Conservation (phyloP, 2,329 filamentous ascomycete species). For the Cordyceps cicadae region DNA sequence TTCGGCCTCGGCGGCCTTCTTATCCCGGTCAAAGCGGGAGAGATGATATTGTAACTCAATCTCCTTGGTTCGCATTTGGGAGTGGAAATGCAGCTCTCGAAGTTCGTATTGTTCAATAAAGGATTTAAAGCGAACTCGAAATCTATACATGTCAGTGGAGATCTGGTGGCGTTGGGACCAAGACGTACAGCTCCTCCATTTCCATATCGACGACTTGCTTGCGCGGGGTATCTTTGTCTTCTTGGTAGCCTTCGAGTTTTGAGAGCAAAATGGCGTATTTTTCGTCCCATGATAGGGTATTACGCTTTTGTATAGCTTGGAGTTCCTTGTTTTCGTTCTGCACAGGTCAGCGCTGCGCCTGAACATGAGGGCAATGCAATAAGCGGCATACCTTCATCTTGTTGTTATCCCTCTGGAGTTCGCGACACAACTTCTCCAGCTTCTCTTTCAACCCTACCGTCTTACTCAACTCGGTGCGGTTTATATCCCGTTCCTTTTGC, state of each 20-base stretch:
- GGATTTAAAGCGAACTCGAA: constrained; percentile 83
- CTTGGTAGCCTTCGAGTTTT: constrained; percentile 82
- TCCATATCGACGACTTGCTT: constrained; percentile 77
- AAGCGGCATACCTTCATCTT: constrained; percentile 71
- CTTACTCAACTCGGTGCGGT: constrained; percentile 80
- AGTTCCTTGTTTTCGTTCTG: constrained; percentile 89
- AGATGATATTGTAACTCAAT: constrained; percentile 90
- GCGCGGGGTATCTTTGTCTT: constrained; percentile 75
- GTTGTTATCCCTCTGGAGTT: constrained; percentile 95
- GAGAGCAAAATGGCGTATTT: constrained; percentile 72
- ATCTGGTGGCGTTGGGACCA: background rate
- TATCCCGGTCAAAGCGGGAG: constrained; percentile 80
- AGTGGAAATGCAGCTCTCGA: constrained; percentile 88
- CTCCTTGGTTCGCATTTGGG: constrained; percentile 86
- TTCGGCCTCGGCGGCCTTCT: constrained; percentile 79
- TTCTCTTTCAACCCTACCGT: constrained; percentile 90
- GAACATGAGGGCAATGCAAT: background rate
- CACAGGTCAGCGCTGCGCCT: constrained; percentile 17
- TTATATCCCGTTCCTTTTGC: constrained; percentile 93
- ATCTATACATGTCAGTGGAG: constrained; percentile 39
- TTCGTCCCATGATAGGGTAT: constrained; percentile 74
- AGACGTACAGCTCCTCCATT: constrained; percentile 73
- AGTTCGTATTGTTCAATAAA: constrained; percentile 96
- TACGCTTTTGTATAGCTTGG: constrained; percentile 75
- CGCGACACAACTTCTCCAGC: constrained; percentile 88